Conservation (phyloP, 192 early-diverging fungal species). For the Podila minutissima region DNA sequence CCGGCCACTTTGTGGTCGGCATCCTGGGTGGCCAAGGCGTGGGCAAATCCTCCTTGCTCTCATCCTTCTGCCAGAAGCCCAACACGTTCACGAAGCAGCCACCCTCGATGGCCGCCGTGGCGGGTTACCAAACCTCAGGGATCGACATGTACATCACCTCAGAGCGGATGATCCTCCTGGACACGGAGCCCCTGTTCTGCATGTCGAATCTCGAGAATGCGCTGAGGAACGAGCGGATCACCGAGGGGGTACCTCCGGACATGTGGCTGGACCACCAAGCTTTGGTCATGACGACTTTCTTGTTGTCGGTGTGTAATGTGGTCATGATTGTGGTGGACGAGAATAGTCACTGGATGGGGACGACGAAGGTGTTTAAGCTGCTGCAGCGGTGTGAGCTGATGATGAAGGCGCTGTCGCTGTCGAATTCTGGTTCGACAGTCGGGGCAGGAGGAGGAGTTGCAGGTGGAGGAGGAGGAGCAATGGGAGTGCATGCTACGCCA, state of each 20-base stretch:
- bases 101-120: constrained; percentile 28
- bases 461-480: no score
- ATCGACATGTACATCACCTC: constrained; percentile 74
- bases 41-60: constrained; percentile 71
- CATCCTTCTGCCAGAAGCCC: constrained; percentile 56
- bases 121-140: constrained; percentile 62
- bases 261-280: constrained; percentile 59
- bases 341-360: constrained; percentile 9
- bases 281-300: constrained; percentile 62
- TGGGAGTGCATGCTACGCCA: not conserved
- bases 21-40: constrained; percentile 71
- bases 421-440: not conserved
- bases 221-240: constrained; percentile 37
- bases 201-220: constrained; percentile 57
- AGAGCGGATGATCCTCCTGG: constrained; percentile 70
- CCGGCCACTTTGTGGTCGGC: constrained; percentile 75
- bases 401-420: constrained; percentile 35
- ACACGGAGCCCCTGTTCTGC: constrained; percentile 66
- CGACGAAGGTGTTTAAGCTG: constrained; percentile 12
- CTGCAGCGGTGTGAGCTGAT: constrained; percentile 31
- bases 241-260: constrained; percentile 51
- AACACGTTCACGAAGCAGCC: constrained; percentile 50
- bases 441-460: not conserved
- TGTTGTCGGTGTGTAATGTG: constrained; percentile 73
- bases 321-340: constrained; percentile 64